phyloP scores from a whole-genome alignment of 257 asterid species.

The Eustoma russellianum region DNA sequence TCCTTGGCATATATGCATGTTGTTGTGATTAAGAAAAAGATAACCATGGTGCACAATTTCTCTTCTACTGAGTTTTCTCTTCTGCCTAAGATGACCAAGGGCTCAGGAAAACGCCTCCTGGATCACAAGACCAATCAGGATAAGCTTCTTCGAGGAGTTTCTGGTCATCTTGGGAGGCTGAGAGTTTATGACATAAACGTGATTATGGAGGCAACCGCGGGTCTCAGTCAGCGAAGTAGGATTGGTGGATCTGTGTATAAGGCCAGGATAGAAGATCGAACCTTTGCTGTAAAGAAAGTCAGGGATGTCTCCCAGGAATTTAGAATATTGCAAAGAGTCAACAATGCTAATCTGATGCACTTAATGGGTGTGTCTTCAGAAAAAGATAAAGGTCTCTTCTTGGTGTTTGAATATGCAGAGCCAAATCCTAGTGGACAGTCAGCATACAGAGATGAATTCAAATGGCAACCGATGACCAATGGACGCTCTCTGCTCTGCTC shows the following conservation, averaged over 20 bases:
- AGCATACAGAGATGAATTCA: too few species aligned
- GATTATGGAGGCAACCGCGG: slow-evolving; percentile 55
- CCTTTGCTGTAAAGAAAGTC: slow-evolving; percentile 49
- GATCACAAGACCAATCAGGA: slow-evolving; percentile 31
- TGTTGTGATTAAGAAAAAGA: slow-evolving; percentile 27
- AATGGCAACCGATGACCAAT: too few species aligned
- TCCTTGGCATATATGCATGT: slow-evolving; percentile 13
- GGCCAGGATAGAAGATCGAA: slow-evolving; percentile 35
- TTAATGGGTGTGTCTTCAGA: slow-evolving; percentile 61
- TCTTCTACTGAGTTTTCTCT: slow-evolving; percentile 28
- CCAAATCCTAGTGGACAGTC: too few species aligned
- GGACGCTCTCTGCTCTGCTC: too few species aligned
- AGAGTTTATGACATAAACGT: slow-evolving; percentile 38
- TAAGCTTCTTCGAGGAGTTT: slow-evolving; percentile 68
- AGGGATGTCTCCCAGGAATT: slow-evolving; percentile 50
- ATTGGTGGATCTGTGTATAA: slow-evolving; percentile 59
- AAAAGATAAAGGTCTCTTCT: slow-evolving; percentile 34
- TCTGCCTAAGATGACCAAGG: slow-evolving; percentile 18
- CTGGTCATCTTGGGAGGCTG: slow-evolving; percentile 61
- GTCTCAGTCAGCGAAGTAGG: slow-evolving; percentile 36
- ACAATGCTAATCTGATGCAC: slow-evolving; percentile 59
- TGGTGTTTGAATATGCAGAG: slow-evolving; percentile 57
- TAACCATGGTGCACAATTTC: slow-evolving; percentile 13
- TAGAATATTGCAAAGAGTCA: slow-evolving; percentile 51
- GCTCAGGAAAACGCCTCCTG: slow-evolving; percentile 16